Evolutionary conservation across 164 flowering plant species (phyloP).

Genomic region (Amborella trichopoda): DNA sequence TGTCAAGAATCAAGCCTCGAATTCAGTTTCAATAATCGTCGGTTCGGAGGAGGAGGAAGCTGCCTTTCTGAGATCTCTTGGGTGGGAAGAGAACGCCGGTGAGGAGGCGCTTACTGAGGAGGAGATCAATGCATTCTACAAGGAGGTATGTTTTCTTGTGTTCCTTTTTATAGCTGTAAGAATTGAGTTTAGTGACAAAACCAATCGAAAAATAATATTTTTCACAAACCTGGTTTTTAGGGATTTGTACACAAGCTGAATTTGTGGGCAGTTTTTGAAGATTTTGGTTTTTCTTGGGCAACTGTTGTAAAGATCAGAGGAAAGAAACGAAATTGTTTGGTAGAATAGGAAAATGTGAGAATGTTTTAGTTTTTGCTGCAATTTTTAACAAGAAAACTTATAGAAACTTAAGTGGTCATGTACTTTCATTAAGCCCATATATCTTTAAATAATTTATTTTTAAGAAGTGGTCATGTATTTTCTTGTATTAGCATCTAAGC

Average conservation of each 20-base stretch:
- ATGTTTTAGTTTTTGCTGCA: no score
- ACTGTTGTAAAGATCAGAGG: neutral
- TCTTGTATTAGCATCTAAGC: no score
- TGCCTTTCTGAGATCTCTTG: constrained; percentile 76
- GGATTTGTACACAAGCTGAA: neutral
- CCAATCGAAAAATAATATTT: neutral
- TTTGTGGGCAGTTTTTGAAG: neutral
- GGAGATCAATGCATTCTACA: constrained; percentile 63
- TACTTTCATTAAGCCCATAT: no score
- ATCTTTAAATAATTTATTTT: no score
- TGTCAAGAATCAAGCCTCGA: constrained; percentile 14
- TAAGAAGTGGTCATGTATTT: no score
- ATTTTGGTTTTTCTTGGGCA: neutral
- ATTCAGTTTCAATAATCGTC: constrained; percentile 13
- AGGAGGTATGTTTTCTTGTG: constrained; percentile 28
- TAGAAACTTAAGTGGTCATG: no score
- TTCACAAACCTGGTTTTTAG: no score
- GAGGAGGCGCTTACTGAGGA: constrained; percentile 85
- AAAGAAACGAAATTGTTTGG: neutral
- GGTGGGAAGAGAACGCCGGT: constrained; percentile 72
- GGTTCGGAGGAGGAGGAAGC: constrained; percentile 62
- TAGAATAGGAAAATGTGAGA: no score
- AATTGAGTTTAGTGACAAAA: neutral
- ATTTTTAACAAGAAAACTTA: no score
- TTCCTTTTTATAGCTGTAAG: neutral